A percentile compares a stretch with the other conserved stretches of the same genome.
Conservation (phyloP, 345 rosid species). For the Rubroshorea leprosula region DNA sequence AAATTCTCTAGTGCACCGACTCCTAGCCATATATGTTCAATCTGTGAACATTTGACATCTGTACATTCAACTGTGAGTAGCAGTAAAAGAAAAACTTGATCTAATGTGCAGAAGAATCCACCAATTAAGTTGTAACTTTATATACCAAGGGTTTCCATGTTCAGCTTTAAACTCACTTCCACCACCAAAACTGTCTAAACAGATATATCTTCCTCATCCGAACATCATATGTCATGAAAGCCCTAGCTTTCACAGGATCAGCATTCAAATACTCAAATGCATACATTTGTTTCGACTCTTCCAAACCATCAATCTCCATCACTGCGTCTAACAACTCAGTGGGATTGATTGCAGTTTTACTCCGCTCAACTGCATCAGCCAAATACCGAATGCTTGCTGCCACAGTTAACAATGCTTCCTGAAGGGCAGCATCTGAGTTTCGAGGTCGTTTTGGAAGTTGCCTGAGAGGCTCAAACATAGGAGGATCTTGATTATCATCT, state of each 20-base stretch:
- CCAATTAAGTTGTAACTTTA: conserved; percentile 8
- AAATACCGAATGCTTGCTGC: conserved; percentile 67
- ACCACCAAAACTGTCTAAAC: conserved; percentile 88
- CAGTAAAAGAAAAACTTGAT: conserved; percentile 9
- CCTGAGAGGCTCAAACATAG: conserved; percentile 44
- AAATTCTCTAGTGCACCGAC: no score
- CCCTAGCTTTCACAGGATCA: conserved; percentile 82
- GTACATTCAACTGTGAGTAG: conserved; percentile 30
- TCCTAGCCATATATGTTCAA: no score
- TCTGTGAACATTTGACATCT: conserved; percentile 25
- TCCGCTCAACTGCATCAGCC: conserved; percentile 70
- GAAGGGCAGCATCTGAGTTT: conserved; percentile 49
- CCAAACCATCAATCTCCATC: conserved; percentile 85
- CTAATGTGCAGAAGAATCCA: conserved; percentile 14
- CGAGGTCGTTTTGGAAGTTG: conserved; percentile 53
- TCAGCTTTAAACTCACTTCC: conserved; percentile 43
- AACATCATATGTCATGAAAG: conserved; percentile 66
- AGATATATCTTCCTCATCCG: conserved; percentile 73
- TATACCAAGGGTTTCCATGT: conserved; percentile 14
- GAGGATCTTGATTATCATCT: conserved; percentile 57
- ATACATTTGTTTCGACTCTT: conserved; percentile 81
- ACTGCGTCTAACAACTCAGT: conserved; percentile 66
- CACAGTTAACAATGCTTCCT: conserved; percentile 67
- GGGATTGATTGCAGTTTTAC: conserved; percentile 40
- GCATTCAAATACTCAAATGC: conserved; percentile 83